Evolutionary conservation across 148 eudicot species (phyloP), one percentile per base, ranked within the genome.

Genomic region (Euryodendron excelsum): DNA sequence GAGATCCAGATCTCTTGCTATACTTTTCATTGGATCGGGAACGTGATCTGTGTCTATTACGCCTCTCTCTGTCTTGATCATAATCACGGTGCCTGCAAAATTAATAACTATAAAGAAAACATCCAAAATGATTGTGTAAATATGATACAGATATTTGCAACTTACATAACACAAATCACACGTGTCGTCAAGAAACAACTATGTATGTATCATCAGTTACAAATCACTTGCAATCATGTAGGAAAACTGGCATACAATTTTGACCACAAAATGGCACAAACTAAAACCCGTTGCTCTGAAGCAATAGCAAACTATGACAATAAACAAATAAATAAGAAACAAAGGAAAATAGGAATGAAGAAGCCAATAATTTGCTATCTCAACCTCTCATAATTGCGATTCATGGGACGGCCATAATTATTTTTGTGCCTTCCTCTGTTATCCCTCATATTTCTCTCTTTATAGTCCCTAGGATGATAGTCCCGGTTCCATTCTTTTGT

Each of bases 301-400:
- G 58, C 20, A 75, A 62, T 12, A 17, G 2, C 23, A 65, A 65
- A 52, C 15, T 50, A 17, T 12, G 37, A 53, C 18, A 71, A 69
- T 18, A 30, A 58, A 8, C 10, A 65, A 31, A 64, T 25, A 36
- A n/a, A n/a, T n/a, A 73, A 25, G 47, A 73, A 60, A 0, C 20
- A 25, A 31, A 20, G 13, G 50, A 71, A 59, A 50, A 37, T 9
- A 74, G 33, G 20, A 37, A 48, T 14, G 61, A 66, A 41, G n/a
- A 61, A 58, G 64, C 30, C 60, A 72, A 56, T 7, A 69, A 48
- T 27, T 56, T 23, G 37, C 77, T 8, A 73, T 53, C 23, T 34
- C 64, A 73, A 93, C 97, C 97, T 91, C 75, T 87, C 89, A 81
- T 85, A 84, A 48, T 86, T 84, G 64, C 81, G 84, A 41, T 82